These are phyloP conservation scores for Dendrobium officinale DNA, from an alignment of 106 monocot species.

Conservation along the genomic window DNA sequence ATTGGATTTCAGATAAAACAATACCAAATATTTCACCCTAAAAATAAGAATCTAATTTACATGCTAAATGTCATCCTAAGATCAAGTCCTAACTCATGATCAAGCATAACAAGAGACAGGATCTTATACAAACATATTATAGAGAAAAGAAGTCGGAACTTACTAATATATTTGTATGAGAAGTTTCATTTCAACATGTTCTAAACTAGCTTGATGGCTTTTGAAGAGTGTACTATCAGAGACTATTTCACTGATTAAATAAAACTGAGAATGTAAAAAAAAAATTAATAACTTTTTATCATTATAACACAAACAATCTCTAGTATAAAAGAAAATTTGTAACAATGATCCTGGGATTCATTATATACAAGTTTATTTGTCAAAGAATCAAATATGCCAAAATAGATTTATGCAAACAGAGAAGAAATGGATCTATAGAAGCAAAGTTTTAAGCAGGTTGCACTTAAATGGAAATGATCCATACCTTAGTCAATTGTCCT, in stretches of 20 bases:
- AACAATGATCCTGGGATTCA: background rate
- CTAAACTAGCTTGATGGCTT: background rate
- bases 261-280: background rate
- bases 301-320: background rate
- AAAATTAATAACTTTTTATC: background rate
- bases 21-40: background rate
- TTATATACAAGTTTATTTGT: background rate
- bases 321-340: background rate
- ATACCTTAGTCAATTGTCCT: slow-evolving; percentile 81
- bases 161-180: background rate
- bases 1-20: no score
- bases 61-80: background rate
- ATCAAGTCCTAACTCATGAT: background rate
- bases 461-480: background rate
- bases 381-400: background rate
- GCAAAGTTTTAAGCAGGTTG: background rate
- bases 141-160: background rate
- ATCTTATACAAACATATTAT: background rate
- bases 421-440: background rate
- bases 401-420: background rate
- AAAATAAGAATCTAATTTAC: background rate
- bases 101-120: background rate
- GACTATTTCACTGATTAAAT: background rate
- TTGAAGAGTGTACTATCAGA: background rate
- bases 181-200: background rate